Evolutionary conservation across 2,329 filamentous ascomycete species (phyloP).

Genomic region (Microascus cirrosus): DNA sequence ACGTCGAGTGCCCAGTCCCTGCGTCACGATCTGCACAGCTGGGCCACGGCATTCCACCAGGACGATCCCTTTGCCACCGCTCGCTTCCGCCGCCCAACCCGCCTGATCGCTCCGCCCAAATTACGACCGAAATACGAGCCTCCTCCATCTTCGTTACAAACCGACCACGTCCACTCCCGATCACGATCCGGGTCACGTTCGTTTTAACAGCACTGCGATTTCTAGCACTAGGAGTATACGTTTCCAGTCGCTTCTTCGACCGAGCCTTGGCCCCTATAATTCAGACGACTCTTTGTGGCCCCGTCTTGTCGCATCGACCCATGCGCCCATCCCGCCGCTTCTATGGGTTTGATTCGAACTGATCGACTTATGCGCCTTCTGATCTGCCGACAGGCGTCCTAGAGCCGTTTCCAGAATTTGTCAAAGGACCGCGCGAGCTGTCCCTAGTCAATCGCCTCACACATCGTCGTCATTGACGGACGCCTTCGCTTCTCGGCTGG

Average conservation of each 20-base stretch:
- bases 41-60: not conserved
- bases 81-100: not conserved
- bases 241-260: not conserved
- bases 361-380: slow-evolving; percentile 7
- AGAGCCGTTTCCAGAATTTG: not conserved
- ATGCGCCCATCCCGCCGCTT: slow-evolving; percentile 1
- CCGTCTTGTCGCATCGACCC: not conserved
- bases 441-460: not conserved
- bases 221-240: not conserved
- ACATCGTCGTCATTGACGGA: not conserved
- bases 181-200: not conserved
- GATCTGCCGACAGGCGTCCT: slow-evolving; percentile 3
- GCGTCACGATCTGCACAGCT: not conserved
- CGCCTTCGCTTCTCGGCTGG: not conserved
- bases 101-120: not conserved
- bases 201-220: not conserved
- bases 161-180: not conserved
- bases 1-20: not conserved
- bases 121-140: not conserved
- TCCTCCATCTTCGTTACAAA: not conserved
- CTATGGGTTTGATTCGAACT: slow-evolving; percentile 7
- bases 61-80: not conserved
- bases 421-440: slow-evolving; percentile 3
- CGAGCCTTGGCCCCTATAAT: not conserved
- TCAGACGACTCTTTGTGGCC: not conserved